Evolutionary conservation across 768 basidiomycete genomes (phyloP).

Genomic region (Boletus pseudopeckii): DNA sequence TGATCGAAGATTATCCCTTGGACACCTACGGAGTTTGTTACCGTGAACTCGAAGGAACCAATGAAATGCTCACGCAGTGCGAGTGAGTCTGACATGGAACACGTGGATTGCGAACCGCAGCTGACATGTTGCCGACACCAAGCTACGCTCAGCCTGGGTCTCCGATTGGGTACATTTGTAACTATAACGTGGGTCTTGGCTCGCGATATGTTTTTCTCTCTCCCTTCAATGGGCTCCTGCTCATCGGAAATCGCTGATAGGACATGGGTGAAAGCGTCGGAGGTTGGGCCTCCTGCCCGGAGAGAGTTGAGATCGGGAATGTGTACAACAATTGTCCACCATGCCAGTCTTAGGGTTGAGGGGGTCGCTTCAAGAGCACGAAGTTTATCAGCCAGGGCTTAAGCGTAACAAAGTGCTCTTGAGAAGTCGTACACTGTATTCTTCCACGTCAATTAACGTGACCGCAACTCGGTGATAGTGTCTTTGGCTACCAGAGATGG

Average conservation of each 20-base stretch:
- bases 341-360: not conserved
- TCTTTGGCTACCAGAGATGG: no score
- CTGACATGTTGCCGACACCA: not conserved
- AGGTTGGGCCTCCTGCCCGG: not conserved
- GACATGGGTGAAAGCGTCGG: not conserved
- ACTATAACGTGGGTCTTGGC: constrained; percentile 1
- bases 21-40: not conserved
- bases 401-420: not conserved
- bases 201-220: not conserved
- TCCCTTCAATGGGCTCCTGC: not conserved
- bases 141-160: not conserved
- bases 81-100: not conserved
- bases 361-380: not conserved
- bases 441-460: no score
- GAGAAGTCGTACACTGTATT: no score
- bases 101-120: not conserved
- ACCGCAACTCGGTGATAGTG: no score
- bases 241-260: not conserved
- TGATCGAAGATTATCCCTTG: not conserved
- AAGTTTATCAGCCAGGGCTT: not conserved
- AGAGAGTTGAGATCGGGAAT: not conserved
- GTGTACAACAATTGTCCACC: not conserved
- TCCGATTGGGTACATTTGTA: not conserved
- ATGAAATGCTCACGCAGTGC: not conserved
- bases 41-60: not conserved